These are phyloP conservation scores for Tripterygium wilfordii DNA, from an alignment of 177 flowering plant genomes.

Conservation along the genomic window DNA sequence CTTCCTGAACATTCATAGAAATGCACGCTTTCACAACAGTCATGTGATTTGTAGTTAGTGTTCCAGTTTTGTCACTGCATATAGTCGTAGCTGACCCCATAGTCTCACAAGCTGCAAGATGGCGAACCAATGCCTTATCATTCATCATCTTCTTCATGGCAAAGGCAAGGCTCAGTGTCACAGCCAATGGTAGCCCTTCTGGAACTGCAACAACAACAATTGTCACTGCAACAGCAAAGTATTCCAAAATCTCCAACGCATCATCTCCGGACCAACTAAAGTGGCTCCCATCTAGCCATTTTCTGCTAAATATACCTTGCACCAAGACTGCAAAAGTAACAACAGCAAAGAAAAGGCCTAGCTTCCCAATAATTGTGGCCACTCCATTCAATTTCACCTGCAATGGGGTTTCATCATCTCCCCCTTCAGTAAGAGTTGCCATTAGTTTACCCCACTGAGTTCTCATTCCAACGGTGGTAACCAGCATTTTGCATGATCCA, in stretches of 20 bases:
- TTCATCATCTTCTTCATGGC: constrained; percentile 92
- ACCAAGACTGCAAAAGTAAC: constrained; percentile 71
- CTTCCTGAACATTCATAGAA: constrained; percentile 45
- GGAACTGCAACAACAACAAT: constrained; percentile 85
- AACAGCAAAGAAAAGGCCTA: constrained; percentile 66
- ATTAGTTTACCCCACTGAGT: constrained; percentile 82
- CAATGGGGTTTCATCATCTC: constrained; percentile 79
- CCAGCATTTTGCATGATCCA: constrained; percentile 75
- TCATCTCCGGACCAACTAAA: constrained; percentile 66
- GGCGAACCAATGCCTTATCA: constrained; percentile 72
- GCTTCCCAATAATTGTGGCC: constrained; percentile 72
- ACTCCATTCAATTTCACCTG: constrained; percentile 82
- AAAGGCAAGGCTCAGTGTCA: constrained; percentile 76
- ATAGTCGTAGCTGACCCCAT: constrained; percentile 82
- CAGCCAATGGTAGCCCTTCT: constrained; percentile 78
- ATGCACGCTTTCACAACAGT: constrained; percentile 71
- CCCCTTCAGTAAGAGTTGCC: constrained; percentile 84
- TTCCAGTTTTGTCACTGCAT: constrained; percentile 85
- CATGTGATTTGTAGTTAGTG: constrained; percentile 71
- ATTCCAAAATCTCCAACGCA: constrained; percentile 55
- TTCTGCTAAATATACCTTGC: constrained; percentile 45
- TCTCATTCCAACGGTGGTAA: constrained; percentile 76
- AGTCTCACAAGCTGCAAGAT: constrained; percentile 78
- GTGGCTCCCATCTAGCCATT: constrained; percentile 36
- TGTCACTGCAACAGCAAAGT: constrained; percentile 71